These are phyloP conservation scores for Pleurozium schreberi DNA, from an alignment of 225 moss, liverwort and hornwort species.

Conservation along the genomic window DNA sequence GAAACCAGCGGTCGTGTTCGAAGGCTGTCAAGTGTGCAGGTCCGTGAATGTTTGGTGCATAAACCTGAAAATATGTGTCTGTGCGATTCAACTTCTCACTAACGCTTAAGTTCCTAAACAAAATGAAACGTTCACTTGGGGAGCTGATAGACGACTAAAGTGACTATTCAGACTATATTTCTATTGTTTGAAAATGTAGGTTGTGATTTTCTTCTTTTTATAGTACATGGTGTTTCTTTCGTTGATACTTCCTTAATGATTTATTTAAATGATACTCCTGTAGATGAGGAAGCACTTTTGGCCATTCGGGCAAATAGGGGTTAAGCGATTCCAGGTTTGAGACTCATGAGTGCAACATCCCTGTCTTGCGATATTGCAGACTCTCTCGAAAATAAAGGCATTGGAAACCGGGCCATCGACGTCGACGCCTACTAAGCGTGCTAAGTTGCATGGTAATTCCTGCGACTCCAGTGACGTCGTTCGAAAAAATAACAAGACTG, in stretches of 20 bases:
- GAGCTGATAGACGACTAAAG: background rate
- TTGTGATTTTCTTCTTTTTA: background rate
- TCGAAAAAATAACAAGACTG: background rate
- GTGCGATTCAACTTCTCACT: background rate
- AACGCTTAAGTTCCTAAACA: background rate
- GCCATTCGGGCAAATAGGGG: background rate
- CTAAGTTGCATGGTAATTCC: slow-evolving; percentile 1
- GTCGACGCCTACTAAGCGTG: slow-evolving; percentile 20
- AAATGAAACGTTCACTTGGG: background rate
- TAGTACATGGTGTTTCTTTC: background rate
- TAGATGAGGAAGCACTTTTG: background rate
- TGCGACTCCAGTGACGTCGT: background rate
- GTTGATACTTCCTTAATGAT: background rate
- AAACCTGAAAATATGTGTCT: background rate
- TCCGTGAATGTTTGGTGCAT: background rate
- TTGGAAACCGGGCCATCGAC: slow-evolving; percentile 19
- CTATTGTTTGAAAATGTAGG: background rate
- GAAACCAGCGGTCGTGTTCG: background rate
- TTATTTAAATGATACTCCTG: background rate
- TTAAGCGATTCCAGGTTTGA: background rate
- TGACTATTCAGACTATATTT: background rate
- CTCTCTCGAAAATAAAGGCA: slow-evolving; percentile 11
- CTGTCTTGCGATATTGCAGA: slow-evolving; percentile 7
- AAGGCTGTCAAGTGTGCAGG: slow-evolving; percentile 15
- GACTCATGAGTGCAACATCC: background rate